Conservation (phyloP, 164 flowering plant species). For the Tetrastigma voinierianum region DNA sequence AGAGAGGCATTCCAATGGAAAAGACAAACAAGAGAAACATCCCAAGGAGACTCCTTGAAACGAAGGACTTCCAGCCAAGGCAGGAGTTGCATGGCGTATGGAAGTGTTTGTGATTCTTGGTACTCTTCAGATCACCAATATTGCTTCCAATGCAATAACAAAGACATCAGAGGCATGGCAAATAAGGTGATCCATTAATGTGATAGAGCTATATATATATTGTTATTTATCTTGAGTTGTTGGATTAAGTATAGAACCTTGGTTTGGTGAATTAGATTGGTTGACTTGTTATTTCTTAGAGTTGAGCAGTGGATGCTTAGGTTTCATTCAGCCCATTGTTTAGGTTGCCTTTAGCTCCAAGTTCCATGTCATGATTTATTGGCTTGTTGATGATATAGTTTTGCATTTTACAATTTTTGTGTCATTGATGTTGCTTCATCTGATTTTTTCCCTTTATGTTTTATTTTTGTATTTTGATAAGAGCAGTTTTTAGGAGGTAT, state of each 20-base stretch:
- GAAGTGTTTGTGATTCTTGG: conserved; percentile 29
- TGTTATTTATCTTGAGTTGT: not conserved
- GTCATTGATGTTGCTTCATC: not conserved
- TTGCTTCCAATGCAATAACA: conserved; percentile 38
- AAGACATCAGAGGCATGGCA: conserved; percentile 26
- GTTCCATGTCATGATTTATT: not conserved
- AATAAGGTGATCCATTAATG: conserved; percentile 48
- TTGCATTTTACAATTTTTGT: not conserved
- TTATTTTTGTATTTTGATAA: conserved; percentile 1
- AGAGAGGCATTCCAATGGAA: conserved; percentile 54
- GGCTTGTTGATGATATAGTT: not conserved
- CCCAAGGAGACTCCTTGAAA: conserved; percentile 29
- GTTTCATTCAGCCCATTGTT: not conserved
- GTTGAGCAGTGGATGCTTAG: not conserved
- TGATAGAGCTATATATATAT: not conserved
- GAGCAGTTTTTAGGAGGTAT: conserved; percentile 60
- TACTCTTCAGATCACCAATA: conserved; percentile 38
- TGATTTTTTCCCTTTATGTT: not conserved
- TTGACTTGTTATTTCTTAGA: not conserved
- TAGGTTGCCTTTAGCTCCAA: not conserved
- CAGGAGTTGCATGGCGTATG: conserved; percentile 25
- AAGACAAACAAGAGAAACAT: conserved; percentile 41
- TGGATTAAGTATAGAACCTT: not conserved
- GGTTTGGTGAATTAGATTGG: not conserved
- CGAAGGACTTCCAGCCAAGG: conserved; percentile 38